These are phyloP conservation scores for Massarina eburnea DNA, from an alignment of 2,329 filamentous ascomycete genomes.

Conservation along the genomic window DNA sequence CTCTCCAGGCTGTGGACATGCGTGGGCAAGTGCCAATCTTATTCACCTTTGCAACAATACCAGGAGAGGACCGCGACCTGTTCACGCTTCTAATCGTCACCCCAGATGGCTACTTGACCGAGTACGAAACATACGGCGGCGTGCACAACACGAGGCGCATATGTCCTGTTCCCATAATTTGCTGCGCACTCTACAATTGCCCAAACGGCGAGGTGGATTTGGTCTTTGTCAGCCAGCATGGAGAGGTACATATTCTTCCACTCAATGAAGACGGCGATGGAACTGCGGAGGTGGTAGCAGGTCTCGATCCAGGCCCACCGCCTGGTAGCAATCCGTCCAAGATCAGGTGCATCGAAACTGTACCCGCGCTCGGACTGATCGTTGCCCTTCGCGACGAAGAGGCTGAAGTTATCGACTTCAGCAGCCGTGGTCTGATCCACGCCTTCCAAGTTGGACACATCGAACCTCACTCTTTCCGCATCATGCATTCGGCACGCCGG, in stretches of 20 bases:
- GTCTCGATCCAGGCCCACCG: constrained; percentile 37
- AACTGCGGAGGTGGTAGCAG: constrained; percentile 36
- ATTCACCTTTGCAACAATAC: constrained; percentile 54
- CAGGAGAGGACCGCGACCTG: constrained; percentile 29
- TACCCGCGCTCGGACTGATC: constrained; percentile 62
- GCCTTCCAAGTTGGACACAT: constrained; percentile 63
- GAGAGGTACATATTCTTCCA: constrained; percentile 37
- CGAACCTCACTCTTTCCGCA: constrained; percentile 61
- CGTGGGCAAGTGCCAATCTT: constrained; percentile 64
- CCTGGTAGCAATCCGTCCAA: constrained; percentile 45
- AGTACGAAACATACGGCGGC: constrained; percentile 55
- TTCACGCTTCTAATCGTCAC: constrained; percentile 61
- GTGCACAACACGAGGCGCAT: constrained; percentile 34
- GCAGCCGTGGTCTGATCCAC: constrained; percentile 58
- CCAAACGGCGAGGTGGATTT: constrained; percentile 31
- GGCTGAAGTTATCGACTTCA: constrained; percentile 64
- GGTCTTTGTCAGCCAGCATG: constrained; percentile 36
- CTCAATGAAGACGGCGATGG: constrained; percentile 25
- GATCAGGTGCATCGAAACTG: constrained; percentile 59
- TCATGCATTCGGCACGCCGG: constrained; percentile 57
- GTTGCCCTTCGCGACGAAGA: constrained; percentile 60
- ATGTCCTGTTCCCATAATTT: constrained; percentile 26
- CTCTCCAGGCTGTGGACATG: constrained; percentile 55
- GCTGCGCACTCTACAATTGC: constrained; percentile 29
- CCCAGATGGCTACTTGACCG: constrained; percentile 64